These are phyloP conservation scores for Vanrija sp. DNA, from an alignment of 1,284 basidiomycete species.

Conservation along the genomic window DNA sequence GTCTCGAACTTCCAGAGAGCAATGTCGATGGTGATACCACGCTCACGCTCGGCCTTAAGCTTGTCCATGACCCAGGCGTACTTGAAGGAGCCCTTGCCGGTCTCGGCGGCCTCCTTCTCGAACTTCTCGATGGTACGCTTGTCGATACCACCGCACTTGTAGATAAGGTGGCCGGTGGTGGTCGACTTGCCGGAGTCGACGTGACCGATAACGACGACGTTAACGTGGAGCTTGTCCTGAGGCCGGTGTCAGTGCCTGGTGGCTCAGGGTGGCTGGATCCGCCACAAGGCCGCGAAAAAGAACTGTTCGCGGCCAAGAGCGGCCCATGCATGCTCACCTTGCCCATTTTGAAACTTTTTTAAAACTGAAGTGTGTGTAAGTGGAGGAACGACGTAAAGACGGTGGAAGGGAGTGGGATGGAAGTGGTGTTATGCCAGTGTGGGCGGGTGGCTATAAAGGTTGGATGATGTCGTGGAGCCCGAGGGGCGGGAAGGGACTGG, in stretches of 20 bases:
- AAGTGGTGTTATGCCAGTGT: too few species aligned
- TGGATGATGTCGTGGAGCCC: too few species aligned
- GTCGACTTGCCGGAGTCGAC: constrained; percentile 76
- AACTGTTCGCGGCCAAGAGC: too few species aligned
- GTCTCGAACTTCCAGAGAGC: constrained; percentile 98
- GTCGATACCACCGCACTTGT: constrained; percentile 99
- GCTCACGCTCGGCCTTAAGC: constrained; percentile 96
- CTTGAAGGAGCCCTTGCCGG: constrained; percentile 97
- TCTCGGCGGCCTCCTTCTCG: constrained; percentile 99
- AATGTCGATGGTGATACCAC: constrained; percentile 99
- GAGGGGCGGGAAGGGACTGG: too few species aligned
- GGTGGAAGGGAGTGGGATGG: too few species aligned
- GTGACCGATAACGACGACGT: constrained; percentile 10
- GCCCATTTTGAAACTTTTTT: constrained; percentile 32
- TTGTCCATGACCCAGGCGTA: constrained; percentile 99
- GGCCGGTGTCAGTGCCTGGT: neutral
- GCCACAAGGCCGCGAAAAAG: constrained; percentile 4
- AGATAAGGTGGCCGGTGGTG: constrained; percentile 99
- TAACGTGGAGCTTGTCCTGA: constrained; percentile 36
- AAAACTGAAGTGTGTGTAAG: neutral
- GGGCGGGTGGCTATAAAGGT: too few species aligned
- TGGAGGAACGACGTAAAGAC: too few species aligned
- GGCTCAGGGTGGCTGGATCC: neutral
- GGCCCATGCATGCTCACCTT: constrained; percentile 25
- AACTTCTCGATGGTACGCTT: constrained; percentile 99